These are phyloP conservation scores for Alternaria sp. DNA, from an alignment of 2,329 filamentous ascomycete species.

Conservation along the genomic window DNA sequence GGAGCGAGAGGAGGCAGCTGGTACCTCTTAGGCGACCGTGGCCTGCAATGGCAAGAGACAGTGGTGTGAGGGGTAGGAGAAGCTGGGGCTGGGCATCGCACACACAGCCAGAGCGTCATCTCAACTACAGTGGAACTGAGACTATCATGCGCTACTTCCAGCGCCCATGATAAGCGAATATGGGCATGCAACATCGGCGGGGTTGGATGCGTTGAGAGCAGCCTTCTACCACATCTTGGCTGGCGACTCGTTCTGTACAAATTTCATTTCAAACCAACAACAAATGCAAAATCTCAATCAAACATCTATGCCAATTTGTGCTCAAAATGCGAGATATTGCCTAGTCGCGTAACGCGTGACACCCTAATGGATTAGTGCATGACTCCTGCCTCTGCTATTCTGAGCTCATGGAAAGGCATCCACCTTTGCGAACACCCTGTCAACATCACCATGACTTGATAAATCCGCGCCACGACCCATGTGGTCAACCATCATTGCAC, in stretches of 20 bases:
- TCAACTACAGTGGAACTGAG: slow-evolving; percentile 4
- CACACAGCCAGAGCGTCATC: not conserved
- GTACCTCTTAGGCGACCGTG: not conserved
- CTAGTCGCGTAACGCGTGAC: slow-evolving; percentile 25
- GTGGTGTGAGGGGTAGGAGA: slow-evolving; percentile 4
- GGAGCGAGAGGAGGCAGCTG: slow-evolving; percentile 61
- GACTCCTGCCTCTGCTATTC: slow-evolving; percentile 30
- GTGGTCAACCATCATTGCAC: slow-evolving; percentile 15
- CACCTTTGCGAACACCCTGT: slow-evolving; percentile 25
- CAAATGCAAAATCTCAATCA: slow-evolving; percentile 9
- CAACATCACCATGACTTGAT: slow-evolving; percentile 24
- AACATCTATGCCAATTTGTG: not conserved
- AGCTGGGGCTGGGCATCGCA: not conserved
- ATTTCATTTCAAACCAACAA: slow-evolving; percentile 26
- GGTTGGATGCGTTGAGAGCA: slow-evolving; percentile 18
- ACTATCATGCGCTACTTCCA: slow-evolving; percentile 6
- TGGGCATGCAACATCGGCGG: slow-evolving; percentile 2
- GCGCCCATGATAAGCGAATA: not conserved
- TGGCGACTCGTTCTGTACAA: slow-evolving; percentile 42
- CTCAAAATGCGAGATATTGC: slow-evolving; percentile 35
- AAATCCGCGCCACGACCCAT: slow-evolving; percentile 14
- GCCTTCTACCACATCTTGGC: slow-evolving; percentile 34
- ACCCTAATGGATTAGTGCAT: slow-evolving; percentile 30
- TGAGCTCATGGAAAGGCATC: slow-evolving; percentile 18
- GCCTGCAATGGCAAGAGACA: not conserved